Evolutionary conservation across 208 protist species (phyloP), one percentile per base, ranked within the genome.

Genomic region (Acanthamoeba lenticulata): DNA sequence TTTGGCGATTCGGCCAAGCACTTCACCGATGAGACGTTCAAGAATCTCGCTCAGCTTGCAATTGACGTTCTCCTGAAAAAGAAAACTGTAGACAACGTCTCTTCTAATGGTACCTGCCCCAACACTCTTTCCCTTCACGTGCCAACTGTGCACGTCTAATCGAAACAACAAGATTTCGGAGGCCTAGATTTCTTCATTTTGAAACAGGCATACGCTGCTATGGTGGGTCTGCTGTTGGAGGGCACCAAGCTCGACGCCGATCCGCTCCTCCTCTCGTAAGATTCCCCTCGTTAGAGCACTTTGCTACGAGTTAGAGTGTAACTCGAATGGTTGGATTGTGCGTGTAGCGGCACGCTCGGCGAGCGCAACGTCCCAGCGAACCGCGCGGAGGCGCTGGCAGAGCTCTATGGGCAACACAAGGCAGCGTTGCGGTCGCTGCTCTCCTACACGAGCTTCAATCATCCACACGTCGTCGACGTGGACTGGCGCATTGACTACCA

Each of bases 401-500:
- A 83, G 69, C 67, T 79, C 42, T 94, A 85, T 34, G 67, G 69
- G 34, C 49, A 79, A 29, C 60, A 94, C 90, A 94, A 94, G 90
- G 32, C 62, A 4, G 67, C 60, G 21, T 24, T 94, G 90, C 38
- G 69, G 27, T 38, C 44, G 44, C 90, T 94, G 67, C 72, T 94
- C 15, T 52, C 67, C 29, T 94, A 85, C 72, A 94, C 90, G 45
- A 85, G 67, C 44, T 94, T 94, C 69, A 79, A 94, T 44, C 42
- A 72, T 34, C 90, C 90, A 19, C 90, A 94, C 38, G 67, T 94
- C 27, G 90, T 94, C 9, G 90, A 94, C 49, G 49, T 85, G 27
- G 69, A 94, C 45, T 94, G 90, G 90, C 90, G 90, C n/a, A 79
- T 94, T 11, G 90, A 94, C 44, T 94, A 94, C 34, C 69, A 85